A percentile compares a stretch with the other conserved stretches of the same genome.
Conservation (phyloP, 2,329 filamentous ascomycete genomes). For the Elsinoe perseae region DNA sequence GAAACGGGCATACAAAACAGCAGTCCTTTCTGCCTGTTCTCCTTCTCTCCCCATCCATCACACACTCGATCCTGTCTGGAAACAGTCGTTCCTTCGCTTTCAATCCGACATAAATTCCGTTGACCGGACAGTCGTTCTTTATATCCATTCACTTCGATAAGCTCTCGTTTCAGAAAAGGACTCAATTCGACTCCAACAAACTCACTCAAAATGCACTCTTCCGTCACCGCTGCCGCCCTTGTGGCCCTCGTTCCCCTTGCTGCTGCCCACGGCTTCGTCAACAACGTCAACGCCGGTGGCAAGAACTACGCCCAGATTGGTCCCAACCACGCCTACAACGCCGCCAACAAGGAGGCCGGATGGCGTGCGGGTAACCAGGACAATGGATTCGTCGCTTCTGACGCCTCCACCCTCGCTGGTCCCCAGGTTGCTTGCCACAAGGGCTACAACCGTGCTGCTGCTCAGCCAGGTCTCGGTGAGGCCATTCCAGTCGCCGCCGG, state of each 20-base stretch:
- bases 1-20: slow-evolving; percentile 13
- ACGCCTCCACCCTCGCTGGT: slow-evolving; percentile 20
- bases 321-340: slow-evolving; percentile 33
- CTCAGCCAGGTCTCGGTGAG: slow-evolving; percentile 31
- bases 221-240: slow-evolving; percentile 24
- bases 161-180: slow-evolving; percentile 12
- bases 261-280: slow-evolving; percentile 41
- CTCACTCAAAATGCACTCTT: slow-evolving; percentile 23
- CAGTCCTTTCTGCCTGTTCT: slow-evolving; percentile 10
- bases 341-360: slow-evolving; percentile 39
- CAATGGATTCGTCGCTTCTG: slow-evolving; percentile 27
- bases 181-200: slow-evolving; percentile 11
- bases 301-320: slow-evolving; percentile 39
- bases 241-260: slow-evolving; percentile 33
- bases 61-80: slow-evolving; percentile 9
- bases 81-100: slow-evolving; percentile 12
- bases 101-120: slow-evolving; percentile 8
- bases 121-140: slow-evolving; percentile 14
- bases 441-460: slow-evolving; percentile 43
- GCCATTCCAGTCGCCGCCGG: slow-evolving; percentile 52
- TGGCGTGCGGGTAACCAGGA: slow-evolving; percentile 47
- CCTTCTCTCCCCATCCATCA: slow-evolving; percentile 9
- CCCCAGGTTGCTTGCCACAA: slow-evolving; percentile 40
- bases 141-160: slow-evolving; percentile 11
- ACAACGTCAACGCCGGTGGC: slow-evolving; percentile 41